These are phyloP conservation scores for Aspergillus sp. DNA, from an alignment of 2,329 filamentous ascomycete genomes.

Conservation along the genomic window DNA sequence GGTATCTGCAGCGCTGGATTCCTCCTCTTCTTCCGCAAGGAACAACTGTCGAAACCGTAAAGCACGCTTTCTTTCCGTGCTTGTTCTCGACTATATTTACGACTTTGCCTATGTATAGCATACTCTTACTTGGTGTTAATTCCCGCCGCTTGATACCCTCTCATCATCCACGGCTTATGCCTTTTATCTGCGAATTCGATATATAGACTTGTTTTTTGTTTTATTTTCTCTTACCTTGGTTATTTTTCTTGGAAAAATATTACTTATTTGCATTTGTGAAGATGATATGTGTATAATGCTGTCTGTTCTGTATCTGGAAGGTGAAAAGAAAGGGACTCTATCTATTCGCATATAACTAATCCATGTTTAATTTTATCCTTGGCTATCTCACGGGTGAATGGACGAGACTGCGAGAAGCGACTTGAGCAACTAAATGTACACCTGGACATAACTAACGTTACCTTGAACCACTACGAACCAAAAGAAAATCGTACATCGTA, in stretches of 20 bases:
- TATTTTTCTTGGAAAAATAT: neutral
- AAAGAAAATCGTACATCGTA: neutral
- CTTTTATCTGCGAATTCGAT: neutral
- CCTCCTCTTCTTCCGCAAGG: conserved; percentile 40
- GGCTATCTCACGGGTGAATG: too few species aligned
- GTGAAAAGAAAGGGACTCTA: too few species aligned
- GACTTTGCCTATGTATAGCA: neutral
- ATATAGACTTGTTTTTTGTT: conserved; percentile 1
- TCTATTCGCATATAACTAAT: too few species aligned
- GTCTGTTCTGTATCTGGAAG: neutral
- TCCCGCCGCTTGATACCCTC: neutral
- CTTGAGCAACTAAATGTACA: too few species aligned
- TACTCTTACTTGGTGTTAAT: too few species aligned
- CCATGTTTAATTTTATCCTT: too few species aligned
- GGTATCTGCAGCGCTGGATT: conserved; percentile 29
- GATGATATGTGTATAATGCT: neutral
- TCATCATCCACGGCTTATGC: neutral
- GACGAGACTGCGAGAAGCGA: too few species aligned
- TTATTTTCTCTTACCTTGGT: conserved; percentile 1
- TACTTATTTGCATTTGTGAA: neutral
- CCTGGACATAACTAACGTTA: too few species aligned
- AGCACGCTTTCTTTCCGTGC: conserved; percentile 1
- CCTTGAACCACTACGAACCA: neutral
- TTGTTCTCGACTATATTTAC: neutral
- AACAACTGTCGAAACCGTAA: conserved; percentile 40